Percentiles rank a stretch among this genome's conserved stretches.
Evolutionary conservation across 371 early-diverging fungal genomes (phyloP).

Genomic region (Globomyces sp.): DNA sequence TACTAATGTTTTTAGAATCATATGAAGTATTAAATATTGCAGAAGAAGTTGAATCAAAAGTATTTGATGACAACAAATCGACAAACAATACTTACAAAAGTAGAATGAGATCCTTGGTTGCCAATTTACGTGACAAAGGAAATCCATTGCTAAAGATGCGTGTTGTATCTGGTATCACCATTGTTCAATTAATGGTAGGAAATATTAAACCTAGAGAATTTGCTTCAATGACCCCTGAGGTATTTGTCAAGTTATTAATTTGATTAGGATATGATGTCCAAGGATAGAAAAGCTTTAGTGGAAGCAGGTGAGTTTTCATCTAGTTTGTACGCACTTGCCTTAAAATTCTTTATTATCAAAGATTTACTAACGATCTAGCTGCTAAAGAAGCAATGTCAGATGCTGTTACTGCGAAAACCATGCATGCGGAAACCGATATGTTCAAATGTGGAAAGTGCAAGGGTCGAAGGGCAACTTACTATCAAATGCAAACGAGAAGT

Average conservation of each 20-base stretch:
- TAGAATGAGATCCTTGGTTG: slow-evolving; percentile 75
- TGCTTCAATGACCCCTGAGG: slow-evolving; percentile 76
- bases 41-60: slow-evolving; percentile 62
- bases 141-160: slow-evolving; percentile 77
- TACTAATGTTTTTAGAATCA: slow-evolving; percentile 47
- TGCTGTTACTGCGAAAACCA: slow-evolving; percentile 75
- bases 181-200: not conserved
- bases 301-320: not conserved
- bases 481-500: slow-evolving; percentile 97
- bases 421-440: slow-evolving; percentile 87
- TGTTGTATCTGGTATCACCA: slow-evolving; percentile 60
- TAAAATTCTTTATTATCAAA: slow-evolving; percentile 19
- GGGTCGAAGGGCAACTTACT: slow-evolving; percentile 85
- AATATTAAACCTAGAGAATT: slow-evolving; percentile 55
- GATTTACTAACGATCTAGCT: slow-evolving; percentile 47
- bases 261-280: slow-evolving; percentile 79
- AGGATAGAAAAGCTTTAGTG: slow-evolving; percentile 72
- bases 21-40: slow-evolving; percentile 63
- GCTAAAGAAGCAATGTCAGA: slow-evolving; percentile 71
- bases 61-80: slow-evolving; percentile 55
- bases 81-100: slow-evolving; percentile 64
- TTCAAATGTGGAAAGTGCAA: slow-evolving; percentile 96
- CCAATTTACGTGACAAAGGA: slow-evolving; percentile 78
- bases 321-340: slow-evolving; percentile 16
- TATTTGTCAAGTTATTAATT: not conserved